Base-by-base conservation (phyloP, 1,284 basidiomycete genomes). In the Mycena sp. region DNA sequence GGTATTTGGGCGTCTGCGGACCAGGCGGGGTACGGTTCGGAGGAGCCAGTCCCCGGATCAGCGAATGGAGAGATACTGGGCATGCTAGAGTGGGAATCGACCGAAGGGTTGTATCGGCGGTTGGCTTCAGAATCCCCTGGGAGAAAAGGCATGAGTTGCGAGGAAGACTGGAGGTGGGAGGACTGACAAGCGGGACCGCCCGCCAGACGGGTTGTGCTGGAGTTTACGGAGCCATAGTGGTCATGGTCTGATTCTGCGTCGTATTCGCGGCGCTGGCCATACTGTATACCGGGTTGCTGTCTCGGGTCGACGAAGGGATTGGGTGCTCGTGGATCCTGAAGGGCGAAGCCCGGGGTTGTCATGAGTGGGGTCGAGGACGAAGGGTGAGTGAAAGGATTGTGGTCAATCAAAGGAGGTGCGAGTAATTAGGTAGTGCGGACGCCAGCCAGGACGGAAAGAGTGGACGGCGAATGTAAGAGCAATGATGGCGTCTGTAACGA, bases 1-100 rank as follows among this genome's bases (percentile, higher is more conserved):
- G 97, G 98, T 69, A 98, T 97, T 76, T 96, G 92, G 69, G 93
- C 91, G 70, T 98, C 94, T 43, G 91, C 85, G 35, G 93, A 89
- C 97, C 98, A 99, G 40, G 96, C 96, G 50, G 98, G 97, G 76
- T 95, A 97, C 25, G 93, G 93, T 70, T 96, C 92, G 40, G 83
- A 77, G 26, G 85, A 72, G 75, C 80, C 80, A 66, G 82, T 71
- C 56, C 85, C 85, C 23, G 87, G 83, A 77, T 89, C 87, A 71
- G 80, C 80, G 74, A 85, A 87, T 64, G 85, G 86, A 28, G 85
- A 86, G 45, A 83, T 81, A 71, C 79, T 85, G 67, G 80, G 79
- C 67, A 83, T 80, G 77, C 85, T 87, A 54, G 82, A 80, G 73
- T 87, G 85, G 10, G 86, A 88, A 70, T 81, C 80, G 62, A 86